Base-by-base conservation (phyloP, 495 filamentous ascomycete species). In the Gamarada debralockiae region DNA sequence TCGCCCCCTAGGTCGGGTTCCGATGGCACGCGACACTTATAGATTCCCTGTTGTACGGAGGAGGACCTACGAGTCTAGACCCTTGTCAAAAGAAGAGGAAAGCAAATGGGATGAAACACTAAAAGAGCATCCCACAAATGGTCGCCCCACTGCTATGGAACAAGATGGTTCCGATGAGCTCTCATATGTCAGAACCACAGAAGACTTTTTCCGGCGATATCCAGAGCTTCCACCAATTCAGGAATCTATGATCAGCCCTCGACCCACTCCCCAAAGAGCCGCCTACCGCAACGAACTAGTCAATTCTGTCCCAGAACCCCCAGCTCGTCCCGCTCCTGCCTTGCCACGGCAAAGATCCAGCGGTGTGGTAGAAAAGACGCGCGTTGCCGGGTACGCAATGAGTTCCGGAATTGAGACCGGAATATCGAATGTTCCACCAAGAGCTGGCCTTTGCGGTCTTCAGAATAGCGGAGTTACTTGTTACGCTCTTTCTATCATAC, bases 401-500 rank as follows among this genome's bases (percentile, higher is more conserved):
- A 33, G 12, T 31, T 29, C 27, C 12, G 23, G 42, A 22, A n/a
- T n/a, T 29, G 55, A 75, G 63, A 49, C 77, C 62, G 23, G 38
- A 53, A 61, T 57, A 3, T 55, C 58, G 1, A 27, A 13, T 6
- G 33, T 9, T 52, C 15, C 34, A 45, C 25, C 55, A 7, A 39
- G 53, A 15, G 60, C 64, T 10, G 57, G 55, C 20, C 54, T 56
- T 34, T 92, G 89, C 3, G 95, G 93, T 1, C 75, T 97, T 7
- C 65, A 80, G 36, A 97, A 96, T 60, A 84, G 87, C 21, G 83
- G 86, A 9, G 84, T 86, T 10, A 88, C 82, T 6, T 99, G 93
- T 67, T 99, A 93, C 64, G 90, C 92, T 79, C 96, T 97, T 70
- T 81, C 87, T 13, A 84, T 83, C 3, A 68, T 99, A 13, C 93